Evolutionary conservation across 306 rosid species (phyloP).

Genomic region (Begonia loranthoides): DNA sequence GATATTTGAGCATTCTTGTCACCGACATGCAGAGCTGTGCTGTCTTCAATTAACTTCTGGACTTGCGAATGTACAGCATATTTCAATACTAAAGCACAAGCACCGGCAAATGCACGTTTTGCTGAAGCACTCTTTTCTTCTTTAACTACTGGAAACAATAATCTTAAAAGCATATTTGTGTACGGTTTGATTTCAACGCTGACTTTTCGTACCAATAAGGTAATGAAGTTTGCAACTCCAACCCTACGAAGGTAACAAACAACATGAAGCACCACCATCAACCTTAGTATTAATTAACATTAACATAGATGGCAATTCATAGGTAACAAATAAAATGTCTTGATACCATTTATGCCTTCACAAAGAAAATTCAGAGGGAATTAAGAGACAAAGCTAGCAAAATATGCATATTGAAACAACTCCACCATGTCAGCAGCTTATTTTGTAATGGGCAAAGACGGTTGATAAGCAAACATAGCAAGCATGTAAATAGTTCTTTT

Average conservation of each 20-base stretch:
- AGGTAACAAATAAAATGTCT: too few species aligned
- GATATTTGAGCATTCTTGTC: constrained; percentile 77
- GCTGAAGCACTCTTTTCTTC: constrained; percentile 72
- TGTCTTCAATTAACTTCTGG: constrained; percentile 72
- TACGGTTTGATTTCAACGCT: constrained; percentile 69
- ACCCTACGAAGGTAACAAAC: constrained; percentile 40
- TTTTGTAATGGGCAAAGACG: too few species aligned
- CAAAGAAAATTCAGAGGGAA: too few species aligned
- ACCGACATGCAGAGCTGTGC: constrained; percentile 62
- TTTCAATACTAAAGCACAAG: constrained; percentile 63
- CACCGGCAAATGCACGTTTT: constrained; percentile 87
- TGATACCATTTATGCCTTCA: too few species aligned
- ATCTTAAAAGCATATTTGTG: constrained; percentile 56
- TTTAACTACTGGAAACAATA: constrained; percentile 77
- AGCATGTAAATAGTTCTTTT: too few species aligned
- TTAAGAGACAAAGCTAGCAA: too few species aligned
- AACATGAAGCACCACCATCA: constrained; percentile 1
- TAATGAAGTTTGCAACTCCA: constrained; percentile 85
- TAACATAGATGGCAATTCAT: too few species aligned
- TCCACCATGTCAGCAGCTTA: too few species aligned
- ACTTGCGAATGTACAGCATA: constrained; percentile 49
- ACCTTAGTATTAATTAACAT: too few species aligned
- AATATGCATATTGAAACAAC: too few species aligned
- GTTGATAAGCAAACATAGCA: too few species aligned
- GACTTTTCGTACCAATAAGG: constrained; percentile 66